These are phyloP conservation scores for Rauvolfia tetraphylla DNA, from an alignment of 257 asterid genomes.

Conservation along the genomic window DNA sequence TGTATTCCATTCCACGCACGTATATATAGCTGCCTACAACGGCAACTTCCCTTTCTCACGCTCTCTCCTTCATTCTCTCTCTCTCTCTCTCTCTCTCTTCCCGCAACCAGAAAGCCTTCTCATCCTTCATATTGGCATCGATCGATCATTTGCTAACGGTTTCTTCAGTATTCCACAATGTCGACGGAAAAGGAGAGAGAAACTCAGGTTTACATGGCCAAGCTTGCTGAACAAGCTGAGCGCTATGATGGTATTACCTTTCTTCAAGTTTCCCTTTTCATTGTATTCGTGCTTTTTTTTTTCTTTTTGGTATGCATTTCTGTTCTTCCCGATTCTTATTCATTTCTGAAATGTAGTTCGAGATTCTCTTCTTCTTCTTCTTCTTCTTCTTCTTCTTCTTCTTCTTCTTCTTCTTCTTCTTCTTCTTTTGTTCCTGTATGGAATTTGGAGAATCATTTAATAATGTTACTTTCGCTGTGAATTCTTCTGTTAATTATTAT, in stretches of 20 bases:
- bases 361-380: too few species aligned
- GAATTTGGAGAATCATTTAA: background rate
- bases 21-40: background rate
- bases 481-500: background rate
- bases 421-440: background rate
- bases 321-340: too few species aligned
- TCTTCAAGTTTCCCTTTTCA: conserved; percentile 1
- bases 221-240: conserved; percentile 88
- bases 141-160: background rate
- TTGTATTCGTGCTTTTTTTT: background rate
- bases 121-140: background rate
- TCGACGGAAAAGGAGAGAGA: conserved; percentile 71
- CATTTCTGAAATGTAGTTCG: background rate
- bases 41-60: conserved; percentile 26
- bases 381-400: too few species aligned
- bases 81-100: background rate
- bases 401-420: too few species aligned
- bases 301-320: background rate
- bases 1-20: background rate
- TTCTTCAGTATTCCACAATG: conserved; percentile 30
- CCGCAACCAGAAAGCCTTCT: conserved; percentile 6
- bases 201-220: conserved; percentile 76
- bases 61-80: conserved; percentile 23
- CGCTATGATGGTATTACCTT: conserved; percentile 70
- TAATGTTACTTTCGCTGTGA: background rate